These are phyloP conservation scores for Bipolaris cookei DNA, from an alignment of 2,329 filamentous ascomycete species.

Conservation along the genomic window DNA sequence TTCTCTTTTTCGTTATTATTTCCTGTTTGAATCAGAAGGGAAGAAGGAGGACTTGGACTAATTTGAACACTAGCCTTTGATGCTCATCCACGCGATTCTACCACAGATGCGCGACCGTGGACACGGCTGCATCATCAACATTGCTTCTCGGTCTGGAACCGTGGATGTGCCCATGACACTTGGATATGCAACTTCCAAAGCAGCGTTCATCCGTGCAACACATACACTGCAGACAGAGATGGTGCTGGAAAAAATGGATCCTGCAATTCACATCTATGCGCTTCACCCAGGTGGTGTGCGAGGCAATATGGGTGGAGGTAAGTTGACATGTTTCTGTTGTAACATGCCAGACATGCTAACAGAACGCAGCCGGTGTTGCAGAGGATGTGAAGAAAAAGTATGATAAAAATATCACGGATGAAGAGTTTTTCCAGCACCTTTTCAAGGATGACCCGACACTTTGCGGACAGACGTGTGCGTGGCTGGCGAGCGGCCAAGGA, in stretches of 20 bases:
- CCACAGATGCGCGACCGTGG: conserved; percentile 33
- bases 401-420: conserved; percentile 35
- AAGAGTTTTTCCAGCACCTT: conserved; percentile 32
- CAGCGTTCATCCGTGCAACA: conserved; percentile 38
- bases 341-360: conserved; percentile 9
- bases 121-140: conserved; percentile 42
- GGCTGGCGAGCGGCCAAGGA: conserved; percentile 35
- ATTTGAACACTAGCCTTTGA: conserved; percentile 24
- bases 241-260: conserved; percentile 36
- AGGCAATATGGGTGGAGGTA: conserved; percentile 37
- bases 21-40: neutral
- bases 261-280: conserved; percentile 38
- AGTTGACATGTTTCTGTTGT: neutral
- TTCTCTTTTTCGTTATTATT: no score
- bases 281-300: conserved; percentile 42
- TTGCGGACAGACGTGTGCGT: conserved; percentile 43
- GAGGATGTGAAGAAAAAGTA: conserved; percentile 39
- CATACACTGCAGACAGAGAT: conserved; percentile 42
- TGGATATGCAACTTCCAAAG: conserved; percentile 39
- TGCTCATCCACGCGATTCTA: conserved; percentile 35
- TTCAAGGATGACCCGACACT: conserved; percentile 38
- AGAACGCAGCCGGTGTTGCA: conserved; percentile 21
- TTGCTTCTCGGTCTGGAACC: conserved; percentile 37
- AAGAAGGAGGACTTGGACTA: neutral
- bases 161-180: conserved; percentile 43